Base-by-base conservation (phyloP, 352 stramenopile genomes). In the Halophytophthora batemanensis region DNA sequence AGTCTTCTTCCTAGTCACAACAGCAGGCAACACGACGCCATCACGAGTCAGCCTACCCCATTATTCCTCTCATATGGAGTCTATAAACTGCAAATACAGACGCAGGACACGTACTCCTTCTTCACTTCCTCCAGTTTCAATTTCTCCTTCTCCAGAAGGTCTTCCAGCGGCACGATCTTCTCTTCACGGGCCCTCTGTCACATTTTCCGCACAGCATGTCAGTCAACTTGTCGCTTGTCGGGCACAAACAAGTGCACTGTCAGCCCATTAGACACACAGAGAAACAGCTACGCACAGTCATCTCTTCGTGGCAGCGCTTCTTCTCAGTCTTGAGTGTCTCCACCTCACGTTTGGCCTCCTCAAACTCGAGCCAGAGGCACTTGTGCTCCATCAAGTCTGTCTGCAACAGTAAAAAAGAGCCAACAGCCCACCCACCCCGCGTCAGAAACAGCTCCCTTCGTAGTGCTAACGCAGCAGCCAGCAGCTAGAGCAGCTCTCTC, bases 361-460 rank as follows among this genome's bases (percentile, higher is more conserved):
- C 77, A 50, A 92, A 90, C 47, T 91, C 66, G 22, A 95, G 76
- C 85, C 83, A 95, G 29, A 93, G 35, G 21, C 82, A 86, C 36
- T 94, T 93, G 48, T 92, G 91, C 65, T 95, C 74, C 77, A 95
- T 90, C 43, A 92, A 53, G 10, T 70, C 64, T 11, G 82, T 93
- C 77, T 93, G 57, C 12, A 61, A 29, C 18, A n/a, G 38, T 12
- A 29, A 56, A 35, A 12, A 31, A 23, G n/a, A 54, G 38, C 10
- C n/a, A 46, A 19, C 2, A 36, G 15, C 17, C 6, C 18, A 13
- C 13, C 34, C 11, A 54, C 40, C 12, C 6, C 14, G 49, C 1
- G 14, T n/a, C 45, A 21, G 23, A 17, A 36, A 19, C 1, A 17
- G 6, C 12, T 14, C 10, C 15, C 3, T 40, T 22, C 5, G 28